Evolutionary conservation across 2,329 filamentous ascomycete species (phyloP).

Genomic region (Trichophyton benhamiae): DNA sequence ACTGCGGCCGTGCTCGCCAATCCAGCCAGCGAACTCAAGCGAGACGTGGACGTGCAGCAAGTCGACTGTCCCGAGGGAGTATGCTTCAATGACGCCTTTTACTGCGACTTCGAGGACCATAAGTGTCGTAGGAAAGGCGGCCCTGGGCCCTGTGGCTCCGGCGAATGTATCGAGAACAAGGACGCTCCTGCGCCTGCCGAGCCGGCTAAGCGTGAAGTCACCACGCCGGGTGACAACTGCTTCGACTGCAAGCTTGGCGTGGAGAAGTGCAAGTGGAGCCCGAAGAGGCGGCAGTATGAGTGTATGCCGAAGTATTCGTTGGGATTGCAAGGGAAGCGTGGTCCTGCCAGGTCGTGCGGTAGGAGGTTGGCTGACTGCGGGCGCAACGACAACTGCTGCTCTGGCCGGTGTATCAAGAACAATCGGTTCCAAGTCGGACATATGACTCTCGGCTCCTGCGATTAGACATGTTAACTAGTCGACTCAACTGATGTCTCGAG

Average conservation of each 20-base stretch:
- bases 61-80: neutral
- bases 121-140: neutral
- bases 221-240: neutral
- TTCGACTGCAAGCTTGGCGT: neutral
- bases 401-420: too few relatives aligned
- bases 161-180: neutral
- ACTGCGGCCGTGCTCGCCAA: neutral
- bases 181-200: neutral
- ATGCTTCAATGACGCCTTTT: neutral
- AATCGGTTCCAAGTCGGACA: too few relatives aligned
- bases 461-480: too few relatives aligned
- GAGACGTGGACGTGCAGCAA: neutral
- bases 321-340: neutral
- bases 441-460: too few relatives aligned
- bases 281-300: too few relatives aligned
- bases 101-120: neutral
- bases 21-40: neutral
- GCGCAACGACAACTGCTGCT: too few relatives aligned
- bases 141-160: neutral
- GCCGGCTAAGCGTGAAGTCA: neutral
- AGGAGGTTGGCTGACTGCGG: too few relatives aligned
- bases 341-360: too few relatives aligned
- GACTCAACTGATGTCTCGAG: too few relatives aligned
- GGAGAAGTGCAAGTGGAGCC: neutral
- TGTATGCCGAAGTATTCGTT: too few relatives aligned